Evolutionary conservation across 305 asterid species (phyloP).

Genomic region (Andrographis paniculata): DNA sequence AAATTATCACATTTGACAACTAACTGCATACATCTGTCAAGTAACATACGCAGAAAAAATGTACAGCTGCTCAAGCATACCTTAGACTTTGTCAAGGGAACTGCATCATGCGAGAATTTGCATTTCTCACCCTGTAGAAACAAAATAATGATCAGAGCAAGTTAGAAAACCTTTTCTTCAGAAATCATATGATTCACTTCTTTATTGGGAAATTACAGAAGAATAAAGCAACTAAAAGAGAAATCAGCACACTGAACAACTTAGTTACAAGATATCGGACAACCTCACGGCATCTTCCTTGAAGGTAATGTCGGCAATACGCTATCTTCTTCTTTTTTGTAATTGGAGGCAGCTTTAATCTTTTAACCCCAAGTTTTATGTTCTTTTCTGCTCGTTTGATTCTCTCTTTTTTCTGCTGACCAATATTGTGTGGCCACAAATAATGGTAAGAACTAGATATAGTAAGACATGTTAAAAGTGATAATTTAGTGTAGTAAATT

Average conservation of each 20-base stretch:
- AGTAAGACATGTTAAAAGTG: no score
- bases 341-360: slow-evolving; percentile 64
- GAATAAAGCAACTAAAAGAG: slow-evolving; percentile 11
- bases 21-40: slow-evolving; percentile 10
- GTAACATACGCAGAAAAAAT: slow-evolving; percentile 5
- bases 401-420: slow-evolving; percentile 57
- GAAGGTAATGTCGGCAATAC: slow-evolving; percentile 69
- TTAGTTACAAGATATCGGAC: slow-evolving; percentile 21
- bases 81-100: slow-evolving; percentile 82
- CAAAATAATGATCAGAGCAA: slow-evolving; percentile 19
- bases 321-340: slow-evolving; percentile 45
- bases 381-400: slow-evolving; percentile 74
- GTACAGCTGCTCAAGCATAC: slow-evolving; percentile 28
- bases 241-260: slow-evolving; percentile 5
- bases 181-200: not conserved
- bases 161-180: slow-evolving; percentile 16
- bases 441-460: slow-evolving; percentile 7
- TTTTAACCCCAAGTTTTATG: slow-evolving; percentile 63
- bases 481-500: no score
- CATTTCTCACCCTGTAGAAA: slow-evolving; percentile 70
- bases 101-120: slow-evolving; percentile 86
- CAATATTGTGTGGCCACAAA: slow-evolving; percentile 10
- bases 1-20: not conserved
- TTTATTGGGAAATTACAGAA: slow-evolving; percentile 7
- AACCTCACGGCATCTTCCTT: slow-evolving; percentile 85